Percentiles rank a stretch among this genome's conserved stretches.
These are phyloP conservation scores for Trifolium pratense DNA, from an alignment of 306 rosid genomes.

Conservation along the genomic window DNA sequence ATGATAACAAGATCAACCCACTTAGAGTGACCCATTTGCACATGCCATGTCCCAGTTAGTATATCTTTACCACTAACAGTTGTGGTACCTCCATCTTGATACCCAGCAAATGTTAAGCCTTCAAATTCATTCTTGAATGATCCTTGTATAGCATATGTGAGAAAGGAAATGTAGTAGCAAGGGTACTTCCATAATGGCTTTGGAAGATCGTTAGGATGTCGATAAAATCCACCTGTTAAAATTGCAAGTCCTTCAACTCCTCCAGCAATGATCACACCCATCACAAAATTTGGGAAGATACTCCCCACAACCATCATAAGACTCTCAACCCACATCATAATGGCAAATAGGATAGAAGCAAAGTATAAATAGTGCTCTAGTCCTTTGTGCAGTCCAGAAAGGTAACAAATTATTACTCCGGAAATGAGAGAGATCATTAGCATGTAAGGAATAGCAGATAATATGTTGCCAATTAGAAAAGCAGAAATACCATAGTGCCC, in stretches of 20 bases:
- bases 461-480: constrained; percentile 53
- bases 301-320: constrained; percentile 73
- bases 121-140: constrained; percentile 67
- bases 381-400: constrained; percentile 56
- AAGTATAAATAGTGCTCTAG: constrained; percentile 53
- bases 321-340: constrained; percentile 64
- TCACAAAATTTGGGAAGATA: constrained; percentile 56
- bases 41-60: constrained; percentile 52
- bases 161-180: constrained; percentile 56
- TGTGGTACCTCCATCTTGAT: constrained; percentile 33
- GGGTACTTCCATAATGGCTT: constrained; percentile 65
- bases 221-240: constrained; percentile 59
- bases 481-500: constrained; percentile 67
- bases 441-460: constrained; percentile 59
- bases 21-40: constrained; percentile 63
- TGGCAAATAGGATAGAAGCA: constrained; percentile 46
- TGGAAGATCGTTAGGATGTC: constrained; percentile 62
- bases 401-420: constrained; percentile 57
- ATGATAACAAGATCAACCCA: constrained; percentile 67
- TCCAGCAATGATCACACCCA: constrained; percentile 61
- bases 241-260: constrained; percentile 67
- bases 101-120: constrained; percentile 48
- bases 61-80: constrained; percentile 50
- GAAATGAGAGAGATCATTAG: constrained; percentile 57
- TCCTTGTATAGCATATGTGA: constrained; percentile 62